Base-by-base conservation (phyloP, 805 yeast genomes). In the Brettanomyces sp. region DNA sequence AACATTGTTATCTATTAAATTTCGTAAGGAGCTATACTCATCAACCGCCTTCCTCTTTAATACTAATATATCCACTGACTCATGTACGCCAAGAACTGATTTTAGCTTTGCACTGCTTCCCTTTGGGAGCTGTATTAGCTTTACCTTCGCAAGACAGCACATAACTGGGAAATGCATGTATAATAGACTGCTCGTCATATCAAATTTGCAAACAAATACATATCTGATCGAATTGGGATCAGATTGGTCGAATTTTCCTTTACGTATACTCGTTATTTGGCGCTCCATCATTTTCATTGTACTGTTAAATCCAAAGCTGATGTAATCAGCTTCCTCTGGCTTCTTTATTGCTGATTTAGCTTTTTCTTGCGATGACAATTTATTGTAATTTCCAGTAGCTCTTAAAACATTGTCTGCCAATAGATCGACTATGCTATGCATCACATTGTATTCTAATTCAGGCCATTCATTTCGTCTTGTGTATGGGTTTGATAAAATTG, bases 401-500 rank as follows among this genome's bases (percentile, higher is more conserved):
- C 21, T n/a, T 18, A 54, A 41, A 4, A 49, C 39, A 8, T 48
- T 36, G 4, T 43, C 44, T 18, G 48, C 50, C 22, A 55, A 36
- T 23, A 46, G 35, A 11, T 67, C 67, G 2, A 66, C 38, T 3
- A 72, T 52, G 43, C 57, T 59, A 3, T 42, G 42, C 4, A 64
- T 63, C 1, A 59, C 43, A 3, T 61, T 58, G 1, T 67, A 66
- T 3, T 58, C 64, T 3, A 72, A 53, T 36, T 56, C 58, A 3
- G 76, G 75, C 76, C 76, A 73, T 22, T 45, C 37, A 39, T 49
- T 52, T 9, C 47, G 66, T 43, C 70, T 70, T 0, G 83, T 73
- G 54, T 67, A 80, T 3, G 89, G 87, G 49, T 78, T 79, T 28
- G 80, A 81, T 21, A 82, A 63, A 2, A 82, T 64, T 0, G 89